Conservation (phyloP, 2,329 filamentous ascomycete species). For the Xylaria sp. region DNA sequence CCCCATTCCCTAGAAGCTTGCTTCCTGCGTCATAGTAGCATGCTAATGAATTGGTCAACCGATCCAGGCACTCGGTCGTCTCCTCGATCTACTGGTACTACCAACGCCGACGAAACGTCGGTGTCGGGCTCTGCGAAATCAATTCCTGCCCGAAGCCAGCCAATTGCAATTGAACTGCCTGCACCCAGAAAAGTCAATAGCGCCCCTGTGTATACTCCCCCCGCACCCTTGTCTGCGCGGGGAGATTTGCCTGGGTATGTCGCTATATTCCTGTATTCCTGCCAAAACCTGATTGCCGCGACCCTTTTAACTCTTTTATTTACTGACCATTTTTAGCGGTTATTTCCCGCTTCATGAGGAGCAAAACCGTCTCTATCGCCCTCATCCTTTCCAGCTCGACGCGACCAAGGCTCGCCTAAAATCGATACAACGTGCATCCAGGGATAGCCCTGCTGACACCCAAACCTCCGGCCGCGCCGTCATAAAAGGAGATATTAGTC, state of each 20-base stretch:
- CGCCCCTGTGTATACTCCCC: constrained; percentile 56
- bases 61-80: constrained; percentile 42
- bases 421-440: constrained; percentile 50
- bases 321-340: constrained; percentile 55
- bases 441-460: constrained; percentile 44
- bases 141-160: constrained; percentile 52
- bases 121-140: constrained; percentile 33
- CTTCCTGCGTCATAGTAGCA: constrained; percentile 41
- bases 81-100: constrained; percentile 26
- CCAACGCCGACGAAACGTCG: constrained; percentile 41
- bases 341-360: constrained; percentile 72
- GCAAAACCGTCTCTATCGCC: constrained; percentile 58
- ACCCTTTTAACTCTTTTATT: constrained; percentile 25
- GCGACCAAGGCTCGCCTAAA: constrained; percentile 52
- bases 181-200: constrained; percentile 54
- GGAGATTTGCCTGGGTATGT: constrained; percentile 69
- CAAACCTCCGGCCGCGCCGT: constrained; percentile 32
- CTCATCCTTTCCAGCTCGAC: constrained; percentile 63
- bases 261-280: background rate
- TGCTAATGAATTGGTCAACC: constrained; percentile 42
- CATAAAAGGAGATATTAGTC: constrained; percentile 39
- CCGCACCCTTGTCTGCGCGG: constrained; percentile 64
- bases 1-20: constrained; percentile 20
- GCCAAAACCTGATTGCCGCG: constrained; percentile 9
- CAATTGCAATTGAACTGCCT: constrained; percentile 65